phyloP scores from a whole-genome alignment of 352 stramenopile species.

The Globisporangium nodosum region DNA sequence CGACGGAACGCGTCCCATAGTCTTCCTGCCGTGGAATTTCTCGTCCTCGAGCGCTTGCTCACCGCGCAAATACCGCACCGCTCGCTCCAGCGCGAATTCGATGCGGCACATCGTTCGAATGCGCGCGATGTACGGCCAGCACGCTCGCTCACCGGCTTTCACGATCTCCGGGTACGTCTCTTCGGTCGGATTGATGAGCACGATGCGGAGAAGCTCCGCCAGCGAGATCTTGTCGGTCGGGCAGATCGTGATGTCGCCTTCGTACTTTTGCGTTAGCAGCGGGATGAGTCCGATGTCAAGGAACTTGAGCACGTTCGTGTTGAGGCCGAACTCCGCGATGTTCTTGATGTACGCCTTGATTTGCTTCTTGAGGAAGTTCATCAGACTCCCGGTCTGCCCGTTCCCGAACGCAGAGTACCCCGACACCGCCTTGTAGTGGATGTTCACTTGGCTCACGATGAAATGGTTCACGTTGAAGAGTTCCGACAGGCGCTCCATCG shows the following conservation, averaged over 20 bases:
- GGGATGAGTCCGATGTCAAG: constrained; percentile 78
- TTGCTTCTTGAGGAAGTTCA: constrained; percentile 95
- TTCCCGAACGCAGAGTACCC: constrained; percentile 62
- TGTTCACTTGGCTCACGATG: constrained; percentile 95
- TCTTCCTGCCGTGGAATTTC: constrained; percentile 57
- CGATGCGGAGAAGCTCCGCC: constrained; percentile 64
- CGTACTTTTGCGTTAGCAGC: constrained; percentile 92
- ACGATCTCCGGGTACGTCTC: constrained; percentile 66
- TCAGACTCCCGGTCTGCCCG: constrained; percentile 77
- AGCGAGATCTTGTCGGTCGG: constrained; percentile 89
- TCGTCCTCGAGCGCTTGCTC: constrained; percentile 82
- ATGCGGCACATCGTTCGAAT: constrained; percentile 96
- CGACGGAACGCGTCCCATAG: constrained; percentile 72
- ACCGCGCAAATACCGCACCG: constrained; percentile 72
- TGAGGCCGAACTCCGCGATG: constrained; percentile 78
- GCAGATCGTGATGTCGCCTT: constrained; percentile 98
- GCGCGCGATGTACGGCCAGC: constrained; percentile 91
- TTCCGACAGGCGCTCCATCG: constrained; percentile 93
- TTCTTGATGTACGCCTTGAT: constrained; percentile 90
- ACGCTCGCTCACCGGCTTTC: constrained; percentile 88
- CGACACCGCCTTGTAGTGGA: constrained; percentile 85
- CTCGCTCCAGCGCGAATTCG: constrained; percentile 94
- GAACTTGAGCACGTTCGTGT: constrained; percentile 80
- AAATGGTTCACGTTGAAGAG: constrained; percentile 99
- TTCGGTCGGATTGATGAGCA: constrained; percentile 76